Conservation (phyloP, 306 rosid species). For the Lotus japonicus region DNA sequence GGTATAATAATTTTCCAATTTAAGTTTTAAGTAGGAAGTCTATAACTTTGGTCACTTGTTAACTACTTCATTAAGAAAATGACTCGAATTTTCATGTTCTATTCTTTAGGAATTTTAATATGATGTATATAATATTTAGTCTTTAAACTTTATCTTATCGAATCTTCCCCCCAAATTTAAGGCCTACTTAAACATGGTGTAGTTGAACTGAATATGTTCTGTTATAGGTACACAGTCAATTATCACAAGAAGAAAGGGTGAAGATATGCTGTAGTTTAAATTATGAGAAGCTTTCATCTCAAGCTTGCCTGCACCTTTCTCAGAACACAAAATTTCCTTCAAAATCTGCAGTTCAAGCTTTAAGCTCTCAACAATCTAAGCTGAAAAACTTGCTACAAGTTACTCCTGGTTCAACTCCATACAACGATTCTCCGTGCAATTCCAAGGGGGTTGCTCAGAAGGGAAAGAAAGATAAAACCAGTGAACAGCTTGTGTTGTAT, state of each 20-base stretch:
- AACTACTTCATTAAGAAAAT: neutral
- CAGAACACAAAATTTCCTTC: conserved; percentile 64
- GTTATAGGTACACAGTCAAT: conserved; percentile 68
- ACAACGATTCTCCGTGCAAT: conserved; percentile 31
- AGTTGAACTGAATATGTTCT: conserved; percentile 18
- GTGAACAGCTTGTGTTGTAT: conserved; percentile 51
- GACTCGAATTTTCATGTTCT: neutral
- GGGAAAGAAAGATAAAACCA: conserved; percentile 38
- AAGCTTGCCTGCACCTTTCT: conserved; percentile 53
- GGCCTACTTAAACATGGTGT: neutral
- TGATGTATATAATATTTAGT: neutral
- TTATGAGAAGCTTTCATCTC: conserved; percentile 69
- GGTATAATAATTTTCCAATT: conserved; percentile 38
- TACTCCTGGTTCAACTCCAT: conserved; percentile 33
- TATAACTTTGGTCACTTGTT: neutral
- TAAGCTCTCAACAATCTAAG: conserved; percentile 55
- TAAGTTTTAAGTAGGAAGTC: neutral
- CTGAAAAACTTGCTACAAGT: conserved; percentile 49
- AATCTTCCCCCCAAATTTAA: neutral
- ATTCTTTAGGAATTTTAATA: neutral
- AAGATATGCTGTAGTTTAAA: conserved; percentile 64
- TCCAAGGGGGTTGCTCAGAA: conserved; percentile 20
- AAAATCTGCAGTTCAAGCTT: conserved; percentile 54
- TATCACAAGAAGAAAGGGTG: conserved; percentile 70
- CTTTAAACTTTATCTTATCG: neutral